Percentiles rank a stretch among this genome's conserved stretches.
These are phyloP conservation scores for Medicago arabica DNA, from an alignment of 306 rosid genomes.

Conservation along the genomic window DNA sequence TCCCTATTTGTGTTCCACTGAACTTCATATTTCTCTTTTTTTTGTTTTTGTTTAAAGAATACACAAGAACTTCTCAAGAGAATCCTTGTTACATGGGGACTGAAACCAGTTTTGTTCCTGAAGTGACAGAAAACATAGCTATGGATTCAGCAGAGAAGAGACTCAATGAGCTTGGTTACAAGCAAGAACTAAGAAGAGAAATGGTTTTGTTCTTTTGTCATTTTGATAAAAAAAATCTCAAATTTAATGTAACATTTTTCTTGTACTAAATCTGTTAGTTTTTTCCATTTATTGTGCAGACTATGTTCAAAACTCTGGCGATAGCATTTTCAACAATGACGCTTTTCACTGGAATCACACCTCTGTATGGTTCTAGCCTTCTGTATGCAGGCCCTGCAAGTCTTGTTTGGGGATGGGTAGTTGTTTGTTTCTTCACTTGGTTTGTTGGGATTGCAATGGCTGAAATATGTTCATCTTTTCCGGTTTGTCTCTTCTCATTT, in stretches of 20 bases:
- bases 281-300: conserved; percentile 54
- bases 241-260: neutral
- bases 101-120: conserved; percentile 10
- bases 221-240: neutral
- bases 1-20: too few species aligned
- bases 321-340: conserved; percentile 88
- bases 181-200: conserved; percentile 88
- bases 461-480: conserved; percentile 93
- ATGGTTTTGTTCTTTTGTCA: conserved; percentile 50
- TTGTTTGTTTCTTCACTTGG: conserved; percentile 87
- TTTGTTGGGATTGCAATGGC: conserved; percentile 91
- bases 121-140: conserved; percentile 31
- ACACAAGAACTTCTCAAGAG: conserved; percentile 1
- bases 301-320: conserved; percentile 88
- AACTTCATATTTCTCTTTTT: neutral
- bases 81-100: conserved; percentile 38
- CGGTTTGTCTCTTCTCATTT: conserved; percentile 53
- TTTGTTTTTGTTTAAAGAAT: neutral
- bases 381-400: conserved; percentile 85
- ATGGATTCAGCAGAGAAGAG: conserved; percentile 84
- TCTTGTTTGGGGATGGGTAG: conserved; percentile 93
- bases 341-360: conserved; percentile 96
- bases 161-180: conserved; percentile 85
- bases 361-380: conserved; percentile 83
- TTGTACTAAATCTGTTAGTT: neutral